Conservation (phyloP, 805 yeast genomes). For the Hermanozyma aechmeae region DNA sequence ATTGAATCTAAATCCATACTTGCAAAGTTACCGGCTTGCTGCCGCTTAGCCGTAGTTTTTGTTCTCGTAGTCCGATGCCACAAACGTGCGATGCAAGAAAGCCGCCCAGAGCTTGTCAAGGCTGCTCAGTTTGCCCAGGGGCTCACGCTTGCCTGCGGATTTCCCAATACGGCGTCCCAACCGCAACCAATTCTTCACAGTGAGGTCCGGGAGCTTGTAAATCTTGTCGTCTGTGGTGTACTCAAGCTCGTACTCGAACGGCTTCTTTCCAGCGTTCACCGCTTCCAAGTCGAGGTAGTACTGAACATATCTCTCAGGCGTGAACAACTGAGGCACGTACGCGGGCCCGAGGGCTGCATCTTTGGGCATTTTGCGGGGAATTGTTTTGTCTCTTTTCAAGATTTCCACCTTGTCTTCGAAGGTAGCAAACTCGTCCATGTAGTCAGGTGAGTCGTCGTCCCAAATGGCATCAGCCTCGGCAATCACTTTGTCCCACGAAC, state of each 20-base stretch:
- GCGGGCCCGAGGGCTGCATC: constrained; percentile 63
- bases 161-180: constrained; percentile 46
- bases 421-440: constrained; percentile 2
- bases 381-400: constrained; percentile 44
- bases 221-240: constrained; percentile 57
- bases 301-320: constrained; percentile 67
- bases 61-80: constrained; percentile 56
- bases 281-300: constrained; percentile 56
- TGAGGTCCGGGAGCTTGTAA: constrained; percentile 43
- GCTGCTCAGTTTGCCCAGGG: constrained; percentile 4
- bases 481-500: too few species aligned
- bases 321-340: constrained; percentile 56
- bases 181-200: constrained; percentile 56
- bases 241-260: constrained; percentile 54
- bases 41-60: constrained; percentile 28
- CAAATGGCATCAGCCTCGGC: too few species aligned
- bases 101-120: constrained; percentile 44
- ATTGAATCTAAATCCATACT: too few species aligned
- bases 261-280: constrained; percentile 35
- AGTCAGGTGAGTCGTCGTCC: constrained; percentile 8
- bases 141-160: constrained; percentile 17
- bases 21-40: too few species aligned
- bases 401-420: constrained; percentile 10
- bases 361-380: constrained; percentile 51
- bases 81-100: constrained; percentile 52